A percentile compares a stretch with the other conserved stretches of the same genome.
Evolutionary conservation across 2,329 filamentous ascomycete genomes (phyloP).

Genomic region (Zymoseptoria tritici): DNA sequence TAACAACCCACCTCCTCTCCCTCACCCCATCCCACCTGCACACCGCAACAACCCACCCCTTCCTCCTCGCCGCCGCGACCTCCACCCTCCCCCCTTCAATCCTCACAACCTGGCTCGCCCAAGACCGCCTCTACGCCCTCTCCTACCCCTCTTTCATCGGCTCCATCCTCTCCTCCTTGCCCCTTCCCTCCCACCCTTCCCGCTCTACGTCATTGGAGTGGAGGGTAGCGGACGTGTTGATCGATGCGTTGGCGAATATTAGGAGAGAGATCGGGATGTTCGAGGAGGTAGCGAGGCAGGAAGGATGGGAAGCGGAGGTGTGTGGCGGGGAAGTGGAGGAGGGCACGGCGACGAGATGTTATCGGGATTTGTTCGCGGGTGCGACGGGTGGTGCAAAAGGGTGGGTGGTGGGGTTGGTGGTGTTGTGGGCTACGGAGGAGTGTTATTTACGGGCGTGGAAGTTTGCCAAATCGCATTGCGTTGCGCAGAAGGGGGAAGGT

Average conservation of each 20-base stretch:
- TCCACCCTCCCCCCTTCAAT: slow-evolving; percentile 51
- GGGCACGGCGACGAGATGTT: slow-evolving; percentile 32
- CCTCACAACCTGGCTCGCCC: slow-evolving; percentile 61
- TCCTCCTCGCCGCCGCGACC: slow-evolving; percentile 57
- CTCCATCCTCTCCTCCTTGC: slow-evolving; percentile 53
- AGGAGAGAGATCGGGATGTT: slow-evolving; percentile 61
- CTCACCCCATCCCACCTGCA: slow-evolving; percentile 40
- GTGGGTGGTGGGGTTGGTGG: slow-evolving; percentile 59
- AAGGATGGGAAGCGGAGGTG: slow-evolving; percentile 39
- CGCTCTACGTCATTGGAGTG: slow-evolving; percentile 39
- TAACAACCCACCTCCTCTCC: slow-evolving; percentile 52
- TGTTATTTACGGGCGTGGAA: slow-evolving; percentile 43
- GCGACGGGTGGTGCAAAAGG: slow-evolving; percentile 43
- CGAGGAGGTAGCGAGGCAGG: slow-evolving; percentile 49
- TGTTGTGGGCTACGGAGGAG: slow-evolving; percentile 68
- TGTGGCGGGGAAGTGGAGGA: slow-evolving; percentile 33
- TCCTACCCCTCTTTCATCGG: slow-evolving; percentile 62
- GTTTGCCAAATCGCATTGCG: slow-evolving; percentile 23
- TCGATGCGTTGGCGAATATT: slow-evolving; percentile 59
- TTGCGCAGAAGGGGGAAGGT: too few species aligned
- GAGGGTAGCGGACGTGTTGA: slow-evolving; percentile 53
- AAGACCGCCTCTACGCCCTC: slow-evolving; percentile 65
- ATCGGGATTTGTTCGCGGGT: slow-evolving; percentile 53
- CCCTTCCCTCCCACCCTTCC: slow-evolving; percentile 40
- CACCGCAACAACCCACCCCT: slow-evolving; percentile 58